Evolutionary conservation across 2,329 filamentous ascomycete species (phyloP), one percentile per base, ranked within the genome.

Genomic region (Diaporthe destruens): DNA sequence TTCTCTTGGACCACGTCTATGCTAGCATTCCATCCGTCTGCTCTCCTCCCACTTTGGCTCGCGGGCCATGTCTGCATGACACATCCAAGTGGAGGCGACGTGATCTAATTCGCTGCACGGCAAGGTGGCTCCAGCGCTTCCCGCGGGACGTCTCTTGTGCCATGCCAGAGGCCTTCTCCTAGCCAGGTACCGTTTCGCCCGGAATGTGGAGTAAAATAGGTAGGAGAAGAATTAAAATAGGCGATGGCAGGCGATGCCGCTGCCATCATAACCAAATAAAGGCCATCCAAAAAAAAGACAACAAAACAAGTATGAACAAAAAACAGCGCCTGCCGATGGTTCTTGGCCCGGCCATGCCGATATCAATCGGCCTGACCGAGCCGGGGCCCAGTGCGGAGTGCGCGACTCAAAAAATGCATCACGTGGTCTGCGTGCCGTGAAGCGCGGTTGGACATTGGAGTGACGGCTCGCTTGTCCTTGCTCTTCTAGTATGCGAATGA

Each of bases 391-490:
- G 61, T 65, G 51, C 61, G 61, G 61, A 34, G 61, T 51, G 61
- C 61, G 61, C 61, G 61, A 65, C 29, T 65, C 61, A 32, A 65
- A 65, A 65, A 65, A 25, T 65, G 61, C 32, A 51, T 65, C 61
- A 51, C 25, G 61, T 49, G 61, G 61, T 65, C 61, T 65, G 61
- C 61, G 61, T 65, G 61, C 61, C n/a, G 61, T 53, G 61, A 65
- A 51, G 61, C 61, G 44, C 44, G 36, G 32, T 20, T 18, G 44
- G 44, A 65, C 61, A 65, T 6, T n/a, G 20, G 29, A 65, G 44
- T 36, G 47, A 51, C 23, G 61, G 8, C 61, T 65, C 32, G n/a
- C 61, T 6, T 65, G 61, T 65, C 61, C 61, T 32, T 65, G 61
- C 20, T 65, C 20, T 51, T 65, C 44, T 65, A 65, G 32, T 25